phyloP scores from a whole-genome alignment of 495 filamentous ascomycete species.

The Hypoxylon subgilvum region DNA sequence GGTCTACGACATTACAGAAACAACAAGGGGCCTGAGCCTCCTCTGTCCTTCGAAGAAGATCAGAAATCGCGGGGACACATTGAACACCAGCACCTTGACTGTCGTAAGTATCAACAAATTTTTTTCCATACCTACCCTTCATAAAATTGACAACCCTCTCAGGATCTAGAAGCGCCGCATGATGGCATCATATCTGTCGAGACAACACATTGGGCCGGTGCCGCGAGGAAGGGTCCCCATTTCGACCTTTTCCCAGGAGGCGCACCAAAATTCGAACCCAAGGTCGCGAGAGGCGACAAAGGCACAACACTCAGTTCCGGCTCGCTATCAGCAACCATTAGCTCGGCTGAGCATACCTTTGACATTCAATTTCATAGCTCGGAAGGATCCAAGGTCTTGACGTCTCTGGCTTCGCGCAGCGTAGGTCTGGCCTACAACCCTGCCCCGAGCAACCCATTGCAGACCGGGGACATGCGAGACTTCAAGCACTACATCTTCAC shows the following conservation, averaged over 20 bases:
- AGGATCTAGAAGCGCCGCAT: slow-evolving; percentile 61
- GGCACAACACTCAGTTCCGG: slow-evolving; percentile 64
- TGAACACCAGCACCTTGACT: slow-evolving; percentile 61
- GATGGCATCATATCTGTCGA: slow-evolving; percentile 69
- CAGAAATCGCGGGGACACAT: slow-evolving; percentile 57
- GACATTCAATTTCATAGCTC: slow-evolving; percentile 61
- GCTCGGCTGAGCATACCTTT: slow-evolving; percentile 60
- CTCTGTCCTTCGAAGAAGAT: slow-evolving; percentile 59
- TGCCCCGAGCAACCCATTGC: slow-evolving; percentile 55
- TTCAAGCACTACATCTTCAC: slow-evolving; percentile 67
- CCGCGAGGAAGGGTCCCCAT: slow-evolving; percentile 64
- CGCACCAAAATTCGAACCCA: slow-evolving; percentile 51
- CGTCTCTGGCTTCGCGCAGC: slow-evolving; percentile 65
- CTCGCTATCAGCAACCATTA: slow-evolving; percentile 58
- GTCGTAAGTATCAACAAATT: slow-evolving; percentile 50
- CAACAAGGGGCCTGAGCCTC: slow-evolving; percentile 50
- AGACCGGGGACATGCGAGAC: slow-evolving; percentile 60
- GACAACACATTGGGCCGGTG: slow-evolving; percentile 68
- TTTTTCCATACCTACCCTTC: neutral
- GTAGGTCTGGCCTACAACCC: slow-evolving; percentile 63
- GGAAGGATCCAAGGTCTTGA: slow-evolving; percentile 57
- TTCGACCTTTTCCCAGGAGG: slow-evolving; percentile 66
- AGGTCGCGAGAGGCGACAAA: slow-evolving; percentile 55
- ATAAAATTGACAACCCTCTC: slow-evolving; percentile 42
- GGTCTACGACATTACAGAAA: slow-evolving; percentile 52